Percentiles rank a stretch among this genome's conserved stretches.
phyloP scores from a whole-genome alignment of 2,329 filamentous ascomycete species.

The Trichoderma endophyticum region DNA sequence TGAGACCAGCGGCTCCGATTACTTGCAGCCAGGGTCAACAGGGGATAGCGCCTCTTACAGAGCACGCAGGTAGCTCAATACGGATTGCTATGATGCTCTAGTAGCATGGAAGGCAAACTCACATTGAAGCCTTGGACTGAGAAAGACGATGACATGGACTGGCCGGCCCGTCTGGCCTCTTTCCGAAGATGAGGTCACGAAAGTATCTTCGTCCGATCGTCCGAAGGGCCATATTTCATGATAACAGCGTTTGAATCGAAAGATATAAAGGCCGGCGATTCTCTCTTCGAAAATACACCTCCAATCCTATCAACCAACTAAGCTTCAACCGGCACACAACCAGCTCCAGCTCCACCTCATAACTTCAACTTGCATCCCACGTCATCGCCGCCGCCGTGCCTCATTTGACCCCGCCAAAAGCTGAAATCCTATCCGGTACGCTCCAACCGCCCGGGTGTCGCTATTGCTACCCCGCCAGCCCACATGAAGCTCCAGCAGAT shows the following conservation, averaged over 20 bases:
- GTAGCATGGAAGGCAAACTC: neutral
- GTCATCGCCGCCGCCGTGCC: conserved; percentile 17
- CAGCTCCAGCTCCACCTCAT: neutral
- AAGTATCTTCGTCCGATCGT: neutral
- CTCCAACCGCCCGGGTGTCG: neutral
- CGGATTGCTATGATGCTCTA: neutral
- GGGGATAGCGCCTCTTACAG: neutral
- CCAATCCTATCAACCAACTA: neutral
- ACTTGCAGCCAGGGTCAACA: neutral
- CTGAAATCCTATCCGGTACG: conserved; percentile 12
- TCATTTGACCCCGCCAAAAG: conserved; percentile 14
- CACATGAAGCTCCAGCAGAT: neutral
- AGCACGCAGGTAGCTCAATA: neutral
- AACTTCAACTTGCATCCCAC: conserved; percentile 8
- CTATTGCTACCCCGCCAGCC: conserved; percentile 11
- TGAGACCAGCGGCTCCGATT: neutral
- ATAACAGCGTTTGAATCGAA: neutral
- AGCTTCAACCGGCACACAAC: neutral
- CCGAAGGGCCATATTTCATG: neutral
- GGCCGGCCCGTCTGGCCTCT: neutral
- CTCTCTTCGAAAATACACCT: neutral
- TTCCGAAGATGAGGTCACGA: neutral
- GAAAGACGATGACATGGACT: neutral
- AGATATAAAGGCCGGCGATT: neutral
- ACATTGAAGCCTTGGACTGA: neutral